phyloP scores from a whole-genome alignment of 805 yeast genomes.

The Sungouiozyma intestinalis region DNA sequence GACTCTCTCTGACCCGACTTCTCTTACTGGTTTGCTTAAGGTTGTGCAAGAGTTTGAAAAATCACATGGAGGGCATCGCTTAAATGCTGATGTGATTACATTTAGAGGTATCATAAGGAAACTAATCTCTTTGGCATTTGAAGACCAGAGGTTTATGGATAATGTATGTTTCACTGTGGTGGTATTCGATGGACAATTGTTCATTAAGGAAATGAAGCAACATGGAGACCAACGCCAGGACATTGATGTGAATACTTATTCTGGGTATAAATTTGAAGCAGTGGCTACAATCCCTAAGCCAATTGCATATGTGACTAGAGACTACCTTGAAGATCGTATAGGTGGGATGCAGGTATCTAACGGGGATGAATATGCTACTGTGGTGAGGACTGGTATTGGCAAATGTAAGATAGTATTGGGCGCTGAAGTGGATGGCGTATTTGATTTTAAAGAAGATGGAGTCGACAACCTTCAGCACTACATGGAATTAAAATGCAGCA shows the following conservation, averaged over 20 bases:
- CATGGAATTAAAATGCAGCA: conserved; percentile 74
- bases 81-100: conserved; percentile 58
- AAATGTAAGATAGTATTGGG: conserved; percentile 57
- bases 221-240: neutral
- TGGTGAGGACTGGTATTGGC: conserved; percentile 80
- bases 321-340: conserved; percentile 54
- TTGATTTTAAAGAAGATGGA: conserved; percentile 51
- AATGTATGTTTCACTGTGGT: conserved; percentile 51
- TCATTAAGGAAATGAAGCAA: conserved; percentile 38
- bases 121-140: conserved; percentile 44
- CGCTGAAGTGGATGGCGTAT: conserved; percentile 91
- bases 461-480: conserved; percentile 57
- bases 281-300: conserved; percentile 67
- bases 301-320: conserved; percentile 56
- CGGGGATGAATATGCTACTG: conserved; percentile 68
- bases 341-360: conserved; percentile 46
- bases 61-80: conserved; percentile 11
- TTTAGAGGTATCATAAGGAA: conserved; percentile 79
- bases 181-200: conserved; percentile 66
- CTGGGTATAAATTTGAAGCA: conserved; percentile 83
- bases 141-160: conserved; percentile 36
- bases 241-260: conserved; percentile 35
- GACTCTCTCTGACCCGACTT: conserved; percentile 36
- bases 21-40: conserved; percentile 43
- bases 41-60: conserved; percentile 50